Conservation (phyloP, 108 stramenopile genomes). For the Skeletonema marinoi region DNA sequence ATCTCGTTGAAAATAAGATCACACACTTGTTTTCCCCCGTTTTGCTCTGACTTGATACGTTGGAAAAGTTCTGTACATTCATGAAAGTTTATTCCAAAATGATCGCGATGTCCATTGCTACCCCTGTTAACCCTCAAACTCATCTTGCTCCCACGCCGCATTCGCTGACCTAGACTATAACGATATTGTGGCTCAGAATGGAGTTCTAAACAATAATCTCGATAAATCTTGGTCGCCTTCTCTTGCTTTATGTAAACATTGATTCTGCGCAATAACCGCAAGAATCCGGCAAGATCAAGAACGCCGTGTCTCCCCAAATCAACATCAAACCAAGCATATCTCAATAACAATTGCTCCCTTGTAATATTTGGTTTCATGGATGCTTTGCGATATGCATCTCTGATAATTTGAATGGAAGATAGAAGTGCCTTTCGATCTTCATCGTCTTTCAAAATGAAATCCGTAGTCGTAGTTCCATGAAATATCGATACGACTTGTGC, state of each 20-base stretch:
- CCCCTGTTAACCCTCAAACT: neutral
- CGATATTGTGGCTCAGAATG: neutral
- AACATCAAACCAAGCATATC: conserved; percentile 84
- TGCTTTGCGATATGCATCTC: conserved; percentile 42
- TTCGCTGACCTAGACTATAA: neutral
- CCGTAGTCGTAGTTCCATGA: conserved; percentile 53
- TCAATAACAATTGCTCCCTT: conserved; percentile 59
- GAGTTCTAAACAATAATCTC: conserved; percentile 9
- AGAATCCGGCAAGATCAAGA: conserved; percentile 57
- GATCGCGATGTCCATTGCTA: neutral
- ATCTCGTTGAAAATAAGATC: conserved; percentile 52
- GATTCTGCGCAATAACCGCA: conserved; percentile 58
- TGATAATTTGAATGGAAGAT: conserved; percentile 41
- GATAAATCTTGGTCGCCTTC: conserved; percentile 46
- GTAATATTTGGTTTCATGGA: conserved; percentile 22
- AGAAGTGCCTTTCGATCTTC: conserved; percentile 50
- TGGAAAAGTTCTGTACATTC: conserved; percentile 57
- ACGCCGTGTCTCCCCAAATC: conserved; percentile 55
- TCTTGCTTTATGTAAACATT: conserved; percentile 58
- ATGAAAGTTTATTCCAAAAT: conserved; percentile 42
- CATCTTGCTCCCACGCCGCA: neutral
- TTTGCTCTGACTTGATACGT: conserved; percentile 31
- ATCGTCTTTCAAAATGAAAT: conserved; percentile 49
- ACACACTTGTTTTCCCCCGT: conserved; percentile 13
- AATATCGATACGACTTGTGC: conserved; percentile 55